These are phyloP conservation scores for Myriosclerotinia curreyana DNA, from an alignment of 2,329 filamentous ascomycete species.

Conservation along the genomic window DNA sequence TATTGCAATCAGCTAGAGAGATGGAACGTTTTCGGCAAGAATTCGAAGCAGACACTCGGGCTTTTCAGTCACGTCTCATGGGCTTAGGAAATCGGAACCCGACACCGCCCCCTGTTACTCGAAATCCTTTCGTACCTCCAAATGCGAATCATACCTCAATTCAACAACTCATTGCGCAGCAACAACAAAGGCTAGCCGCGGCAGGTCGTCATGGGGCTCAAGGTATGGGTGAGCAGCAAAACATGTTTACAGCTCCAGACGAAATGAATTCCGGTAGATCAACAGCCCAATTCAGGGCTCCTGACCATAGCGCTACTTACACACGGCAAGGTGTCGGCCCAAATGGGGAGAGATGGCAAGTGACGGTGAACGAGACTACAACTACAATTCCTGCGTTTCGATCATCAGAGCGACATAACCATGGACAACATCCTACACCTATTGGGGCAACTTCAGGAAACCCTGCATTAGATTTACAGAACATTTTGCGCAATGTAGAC, in stretches of 20 bases:
- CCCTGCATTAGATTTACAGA: slow-evolving; percentile 33
- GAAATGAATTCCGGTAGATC: slow-evolving; percentile 35
- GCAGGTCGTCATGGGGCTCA: slow-evolving; percentile 32
- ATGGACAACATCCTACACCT: slow-evolving; percentile 22
- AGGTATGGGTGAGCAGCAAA: slow-evolving; percentile 24
- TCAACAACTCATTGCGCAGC: slow-evolving; percentile 19
- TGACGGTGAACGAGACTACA: slow-evolving; percentile 50
- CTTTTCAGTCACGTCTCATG: slow-evolving; percentile 12
- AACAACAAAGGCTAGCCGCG: slow-evolving; percentile 28
- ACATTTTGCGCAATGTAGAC: slow-evolving; percentile 33
- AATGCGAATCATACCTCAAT: slow-evolving; percentile 10
- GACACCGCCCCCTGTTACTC: slow-evolving; percentile 4
- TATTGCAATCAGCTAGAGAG: slow-evolving; percentile 48
- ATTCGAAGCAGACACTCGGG: slow-evolving; percentile 30
- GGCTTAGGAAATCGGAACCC: slow-evolving; percentile 21
- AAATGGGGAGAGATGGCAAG: slow-evolving; percentile 52
- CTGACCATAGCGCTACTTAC: slow-evolving; percentile 44
- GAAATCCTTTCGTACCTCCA: slow-evolving; percentile 11
- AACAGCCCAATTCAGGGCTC: slow-evolving; percentile 36
- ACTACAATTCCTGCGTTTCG: slow-evolving; percentile 31
- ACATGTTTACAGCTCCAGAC: slow-evolving; percentile 25
- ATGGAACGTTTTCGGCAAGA: slow-evolving; percentile 44
- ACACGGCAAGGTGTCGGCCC: slow-evolving; percentile 50
- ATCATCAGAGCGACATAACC: slow-evolving; percentile 24
- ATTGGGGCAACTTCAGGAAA: slow-evolving; percentile 21